phyloP scores from a whole-genome alignment of 208 protist genomes.

The Vickermania ingenoplastis region DNA sequence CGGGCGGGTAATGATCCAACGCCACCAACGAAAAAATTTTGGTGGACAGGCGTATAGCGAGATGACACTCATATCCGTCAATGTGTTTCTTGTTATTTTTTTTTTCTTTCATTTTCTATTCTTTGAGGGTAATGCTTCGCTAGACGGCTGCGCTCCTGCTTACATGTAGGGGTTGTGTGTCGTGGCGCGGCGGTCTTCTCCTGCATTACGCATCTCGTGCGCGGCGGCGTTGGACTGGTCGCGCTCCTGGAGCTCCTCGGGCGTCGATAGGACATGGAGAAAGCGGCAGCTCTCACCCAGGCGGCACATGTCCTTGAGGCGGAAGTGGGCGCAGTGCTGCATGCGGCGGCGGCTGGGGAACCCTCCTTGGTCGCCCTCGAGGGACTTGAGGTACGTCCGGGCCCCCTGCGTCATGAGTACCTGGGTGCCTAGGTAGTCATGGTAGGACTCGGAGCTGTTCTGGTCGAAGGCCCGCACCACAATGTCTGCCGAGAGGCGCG shows the following conservation, averaged over 20 bases:
- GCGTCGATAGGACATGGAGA: constrained; percentile 58
- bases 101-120: too few relatives aligned
- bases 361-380: constrained; percentile 31
- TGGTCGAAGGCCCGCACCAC: constrained; percentile 74
- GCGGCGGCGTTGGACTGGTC: neutral
- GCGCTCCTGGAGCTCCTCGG: constrained; percentile 9
- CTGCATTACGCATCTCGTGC: neutral
- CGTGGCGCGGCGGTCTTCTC: neutral
- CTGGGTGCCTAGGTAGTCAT: constrained; percentile 56
- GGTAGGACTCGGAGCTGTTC: constrained; percentile 56
- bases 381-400: constrained; percentile 43
- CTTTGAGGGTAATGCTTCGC: too few relatives aligned
- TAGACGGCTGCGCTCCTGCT: neutral
- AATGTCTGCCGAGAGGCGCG: constrained; percentile 48
- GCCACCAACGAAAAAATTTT: too few relatives aligned
- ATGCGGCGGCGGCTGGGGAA: constrained; percentile 62
- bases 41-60: too few relatives aligned
- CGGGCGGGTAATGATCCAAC: too few relatives aligned
- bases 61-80: too few relatives aligned
- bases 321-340: constrained; percentile 86
- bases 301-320: constrained; percentile 73
- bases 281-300: constrained; percentile 66
- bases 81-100: too few relatives aligned
- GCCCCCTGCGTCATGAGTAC: constrained; percentile 68
- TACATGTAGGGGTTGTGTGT: neutral